Conservation (phyloP, 2,329 filamentous ascomycete genomes). For the Botrytis tulipae region DNA sequence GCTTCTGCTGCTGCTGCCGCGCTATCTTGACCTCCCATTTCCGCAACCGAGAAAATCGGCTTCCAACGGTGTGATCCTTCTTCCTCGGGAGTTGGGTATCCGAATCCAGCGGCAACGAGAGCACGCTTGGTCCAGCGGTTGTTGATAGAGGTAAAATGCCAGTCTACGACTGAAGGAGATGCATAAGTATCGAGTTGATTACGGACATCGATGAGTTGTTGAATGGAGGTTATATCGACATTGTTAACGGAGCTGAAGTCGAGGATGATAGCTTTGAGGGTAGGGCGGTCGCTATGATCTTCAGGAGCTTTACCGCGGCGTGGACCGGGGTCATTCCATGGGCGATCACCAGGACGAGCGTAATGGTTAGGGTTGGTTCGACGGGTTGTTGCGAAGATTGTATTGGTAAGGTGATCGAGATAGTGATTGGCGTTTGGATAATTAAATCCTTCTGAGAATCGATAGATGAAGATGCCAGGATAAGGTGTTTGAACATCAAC, state of each 20-base stretch:
- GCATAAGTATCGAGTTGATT: constrained; percentile 90
- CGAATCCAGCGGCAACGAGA: constrained; percentile 83
- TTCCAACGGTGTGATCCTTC: constrained; percentile 66
- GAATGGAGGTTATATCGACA: constrained; percentile 88
- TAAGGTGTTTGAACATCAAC: constrained; percentile 78
- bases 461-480: constrained; percentile 92
- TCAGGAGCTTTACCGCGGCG: constrained; percentile 50
- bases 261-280: constrained; percentile 83
- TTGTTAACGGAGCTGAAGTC: constrained; percentile 95
- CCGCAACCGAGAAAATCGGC: constrained; percentile 91
- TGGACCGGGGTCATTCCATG: constrained; percentile 92
- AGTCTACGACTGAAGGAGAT: constrained; percentile 78
- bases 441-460: constrained; percentile 92
- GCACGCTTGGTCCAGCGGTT: constrained; percentile 95
- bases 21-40: constrained; percentile 70
- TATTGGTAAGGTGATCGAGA: constrained; percentile 71
- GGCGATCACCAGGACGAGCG: constrained; percentile 68
- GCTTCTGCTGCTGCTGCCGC: constrained; percentile 68
- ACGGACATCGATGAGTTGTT: constrained; percentile 89
- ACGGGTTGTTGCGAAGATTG: constrained; percentile 69
- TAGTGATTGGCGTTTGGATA: constrained; percentile 93
- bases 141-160: constrained; percentile 93
- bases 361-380: constrained; percentile 72
- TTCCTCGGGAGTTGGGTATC: constrained; percentile 64
- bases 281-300: constrained; percentile 56